Evolutionary conservation across 2,329 filamentous ascomycete genomes (phyloP).

Genomic region (Exophiala spinifera): DNA sequence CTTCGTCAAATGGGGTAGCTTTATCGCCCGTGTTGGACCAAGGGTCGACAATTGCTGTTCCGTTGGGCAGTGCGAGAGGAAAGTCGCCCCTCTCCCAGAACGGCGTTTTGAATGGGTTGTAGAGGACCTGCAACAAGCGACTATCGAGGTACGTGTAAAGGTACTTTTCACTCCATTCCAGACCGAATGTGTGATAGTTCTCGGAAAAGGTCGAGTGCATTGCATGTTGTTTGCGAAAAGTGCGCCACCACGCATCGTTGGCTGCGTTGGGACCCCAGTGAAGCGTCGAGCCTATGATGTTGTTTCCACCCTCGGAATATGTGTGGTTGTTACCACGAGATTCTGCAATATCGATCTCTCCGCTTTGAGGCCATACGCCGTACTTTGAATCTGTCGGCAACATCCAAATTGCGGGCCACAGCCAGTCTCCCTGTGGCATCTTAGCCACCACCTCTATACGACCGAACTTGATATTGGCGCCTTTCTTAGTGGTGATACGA

Average conservation of each 20-base stretch:
- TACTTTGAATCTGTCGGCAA: constrained; percentile 70
- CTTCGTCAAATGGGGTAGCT: constrained; percentile 70
- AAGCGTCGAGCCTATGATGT: constrained; percentile 73
- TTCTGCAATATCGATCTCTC: constrained; percentile 81
- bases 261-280: constrained; percentile 74
- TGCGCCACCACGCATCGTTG: constrained; percentile 79
- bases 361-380: constrained; percentile 72
- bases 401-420: constrained; percentile 94
- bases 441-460: constrained; percentile 76
- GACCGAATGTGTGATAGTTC: constrained; percentile 71
- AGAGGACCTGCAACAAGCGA: constrained; percentile 74
- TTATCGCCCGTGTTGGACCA: constrained; percentile 61
- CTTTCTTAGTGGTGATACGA: constrained; percentile 70
- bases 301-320: constrained; percentile 73
- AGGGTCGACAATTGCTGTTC: constrained; percentile 60
- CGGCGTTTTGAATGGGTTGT: constrained; percentile 67
- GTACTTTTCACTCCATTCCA: constrained; percentile 87
- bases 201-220: constrained; percentile 70
- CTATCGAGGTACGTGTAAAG: constrained; percentile 83
- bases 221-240: constrained; percentile 71
- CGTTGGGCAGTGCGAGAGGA: constrained; percentile 61
- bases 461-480: constrained; percentile 72
- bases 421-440: constrained; percentile 75
- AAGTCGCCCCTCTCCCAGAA: constrained; percentile 70
- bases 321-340: constrained; percentile 78